Evolutionary conservation across 352 stramenopile genomes (phyloP).

Genomic region (Pseudoperonospora humuli): DNA sequence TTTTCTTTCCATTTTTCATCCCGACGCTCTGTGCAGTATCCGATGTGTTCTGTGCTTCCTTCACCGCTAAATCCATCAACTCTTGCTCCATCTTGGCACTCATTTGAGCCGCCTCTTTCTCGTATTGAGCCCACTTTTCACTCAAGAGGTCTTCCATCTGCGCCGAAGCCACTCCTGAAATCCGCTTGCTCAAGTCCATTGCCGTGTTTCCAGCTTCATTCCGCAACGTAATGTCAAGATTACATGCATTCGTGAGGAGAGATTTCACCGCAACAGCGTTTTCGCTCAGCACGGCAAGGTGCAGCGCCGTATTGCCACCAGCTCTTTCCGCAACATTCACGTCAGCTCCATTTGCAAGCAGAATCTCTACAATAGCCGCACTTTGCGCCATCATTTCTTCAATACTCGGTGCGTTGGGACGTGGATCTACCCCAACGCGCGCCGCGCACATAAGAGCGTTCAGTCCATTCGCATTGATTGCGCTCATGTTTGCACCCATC

Average conservation of each 20-base stretch:
- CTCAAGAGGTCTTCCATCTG: constrained; percentile 27
- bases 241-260: constrained; percentile 17
- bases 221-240: constrained; percentile 19
- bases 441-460: constrained; percentile 77
- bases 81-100: constrained; percentile 26
- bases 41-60: constrained; percentile 7
- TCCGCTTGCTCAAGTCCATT: constrained; percentile 26
- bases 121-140: constrained; percentile 12
- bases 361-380: constrained; percentile 35
- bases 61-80: constrained; percentile 11
- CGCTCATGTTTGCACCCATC: constrained; percentile 30
- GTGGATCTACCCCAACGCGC: constrained; percentile 34
- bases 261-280: constrained; percentile 39
- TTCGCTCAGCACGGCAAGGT: constrained; percentile 63
- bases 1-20: constrained; percentile 29
- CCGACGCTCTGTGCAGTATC: not conserved
- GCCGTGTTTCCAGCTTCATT: constrained; percentile 33
- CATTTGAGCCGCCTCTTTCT: constrained; percentile 12
- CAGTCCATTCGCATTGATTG: constrained; percentile 46
- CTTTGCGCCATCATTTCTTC: constrained; percentile 39
- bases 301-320: constrained; percentile 55
- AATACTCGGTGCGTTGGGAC: constrained; percentile 9
- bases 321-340: constrained; percentile 39
- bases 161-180: constrained; percentile 15
- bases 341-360: constrained; percentile 35